Evolutionary conservation across 805 yeast genomes (phyloP).

Genomic region (Saccharomycopsis malanga): DNA sequence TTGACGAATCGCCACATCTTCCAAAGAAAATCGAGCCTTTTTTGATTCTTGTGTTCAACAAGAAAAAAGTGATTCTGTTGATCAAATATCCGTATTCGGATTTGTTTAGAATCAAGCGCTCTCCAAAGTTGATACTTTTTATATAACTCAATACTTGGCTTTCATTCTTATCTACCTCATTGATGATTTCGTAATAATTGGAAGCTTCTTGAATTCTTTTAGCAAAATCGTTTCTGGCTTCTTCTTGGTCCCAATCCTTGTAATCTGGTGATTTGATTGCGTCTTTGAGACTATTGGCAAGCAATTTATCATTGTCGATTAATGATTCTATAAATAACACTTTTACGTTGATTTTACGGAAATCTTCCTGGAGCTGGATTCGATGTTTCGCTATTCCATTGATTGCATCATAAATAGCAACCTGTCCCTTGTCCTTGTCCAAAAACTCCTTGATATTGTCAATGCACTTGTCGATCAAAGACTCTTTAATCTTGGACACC

Average conservation of each 20-base stretch:
- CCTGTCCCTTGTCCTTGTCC: constrained; percentile 76
- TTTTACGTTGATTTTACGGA: constrained; percentile 57
- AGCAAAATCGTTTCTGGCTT: constrained; percentile 72
- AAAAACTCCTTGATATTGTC: constrained; percentile 66
- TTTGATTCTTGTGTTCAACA: constrained; percentile 85
- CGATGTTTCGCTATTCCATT: constrained; percentile 74
- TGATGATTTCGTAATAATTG: constrained; percentile 67
- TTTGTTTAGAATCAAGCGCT: constrained; percentile 68
- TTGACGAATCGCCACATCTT: constrained; percentile 54
- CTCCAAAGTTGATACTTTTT: constrained; percentile 87
- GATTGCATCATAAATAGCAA: constrained; percentile 93
- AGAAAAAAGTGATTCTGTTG: constrained; percentile 83
- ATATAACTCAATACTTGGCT: constrained; percentile 59
- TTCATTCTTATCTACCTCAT: constrained; percentile 26
- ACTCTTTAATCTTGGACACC: constrained; percentile 47
- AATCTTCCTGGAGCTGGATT: constrained; percentile 44
- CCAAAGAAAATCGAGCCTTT: constrained; percentile 92
- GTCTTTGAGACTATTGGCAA: constrained; percentile 71
- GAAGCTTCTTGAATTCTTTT: constrained; percentile 62
- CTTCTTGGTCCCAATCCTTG: constrained; percentile 60
- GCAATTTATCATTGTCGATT: constrained; percentile 62
- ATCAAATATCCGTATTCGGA: constrained; percentile 83
- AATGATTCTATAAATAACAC: constrained; percentile 83
- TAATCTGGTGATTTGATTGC: constrained; percentile 89
- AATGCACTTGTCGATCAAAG: constrained; percentile 56